phyloP scores from a whole-genome alignment of 192 early-diverging fungal species.

The Mycoemilia scoparia region DNA sequence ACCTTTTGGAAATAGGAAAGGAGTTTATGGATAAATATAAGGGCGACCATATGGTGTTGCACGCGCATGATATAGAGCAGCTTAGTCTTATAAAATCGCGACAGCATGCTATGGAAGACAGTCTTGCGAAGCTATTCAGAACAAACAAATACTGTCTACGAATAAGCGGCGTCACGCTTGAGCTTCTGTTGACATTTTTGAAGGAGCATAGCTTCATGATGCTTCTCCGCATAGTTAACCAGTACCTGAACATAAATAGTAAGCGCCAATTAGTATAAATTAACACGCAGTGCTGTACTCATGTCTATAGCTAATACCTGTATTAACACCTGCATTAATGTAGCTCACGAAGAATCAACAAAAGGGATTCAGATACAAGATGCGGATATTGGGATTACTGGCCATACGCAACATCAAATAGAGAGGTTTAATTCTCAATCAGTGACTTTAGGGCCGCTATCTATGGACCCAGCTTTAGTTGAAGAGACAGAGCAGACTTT shows the following conservation, averaged over 20 bases:
- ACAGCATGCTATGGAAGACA: conserved; percentile 64
- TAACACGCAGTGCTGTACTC: conserved; percentile 11
- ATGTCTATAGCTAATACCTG: no score
- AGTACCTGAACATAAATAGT: conserved; percentile 62
- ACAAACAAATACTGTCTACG: conserved; percentile 66
- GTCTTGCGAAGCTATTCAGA: conserved; percentile 60
- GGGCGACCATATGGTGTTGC: conserved; percentile 55
- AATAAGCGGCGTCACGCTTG: conserved; percentile 73
- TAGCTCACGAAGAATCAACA: no score
- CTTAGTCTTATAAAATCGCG: conserved; percentile 49
- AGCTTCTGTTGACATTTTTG: conserved; percentile 76
- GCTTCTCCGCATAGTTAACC: conserved; percentile 78
- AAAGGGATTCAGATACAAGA: no score
- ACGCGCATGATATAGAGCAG: conserved; percentile 50
- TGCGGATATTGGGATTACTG: conserved; percentile 53
- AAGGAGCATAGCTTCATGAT: conserved; percentile 84
- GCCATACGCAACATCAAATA: conserved; percentile 49
- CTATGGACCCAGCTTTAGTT: conserved; percentile 48
- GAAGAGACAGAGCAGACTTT: conserved; percentile 68
- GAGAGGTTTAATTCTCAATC: conserved; percentile 67
- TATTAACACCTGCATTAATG: no score
- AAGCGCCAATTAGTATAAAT: conserved; percentile 16
- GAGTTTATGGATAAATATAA: conserved; percentile 61
- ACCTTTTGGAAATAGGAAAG: background rate
- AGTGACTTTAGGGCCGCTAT: conserved; percentile 51